phyloP scores from a whole-genome alignment of 2,329 filamentous ascomycete genomes.

The Colletotrichum chrysophilum region DNA sequence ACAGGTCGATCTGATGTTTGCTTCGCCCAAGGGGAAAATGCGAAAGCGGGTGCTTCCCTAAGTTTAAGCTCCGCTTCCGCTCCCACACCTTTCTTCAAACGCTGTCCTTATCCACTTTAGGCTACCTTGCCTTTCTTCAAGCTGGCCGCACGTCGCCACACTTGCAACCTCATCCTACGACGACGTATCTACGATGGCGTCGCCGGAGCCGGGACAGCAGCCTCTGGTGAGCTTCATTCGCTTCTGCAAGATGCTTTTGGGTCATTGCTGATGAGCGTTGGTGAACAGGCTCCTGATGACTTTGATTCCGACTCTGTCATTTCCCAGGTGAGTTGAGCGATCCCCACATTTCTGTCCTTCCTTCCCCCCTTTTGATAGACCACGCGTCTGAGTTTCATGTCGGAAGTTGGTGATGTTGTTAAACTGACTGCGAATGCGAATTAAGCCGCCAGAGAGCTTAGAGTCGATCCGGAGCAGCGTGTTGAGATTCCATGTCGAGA shows the following conservation, averaged over 20 bases:
- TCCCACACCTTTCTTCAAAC: not conserved
- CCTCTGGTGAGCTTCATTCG: not conserved
- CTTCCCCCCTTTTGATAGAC: not conserved
- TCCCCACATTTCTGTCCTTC: not conserved
- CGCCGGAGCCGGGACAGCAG: not conserved
- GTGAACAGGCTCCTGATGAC: not conserved
- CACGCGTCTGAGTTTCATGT: slow-evolving; percentile 1
- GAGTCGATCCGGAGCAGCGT: slow-evolving; percentile 19
- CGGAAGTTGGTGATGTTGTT: too few relatives aligned
- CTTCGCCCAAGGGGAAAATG: not conserved
- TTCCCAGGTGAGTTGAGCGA: not conserved
- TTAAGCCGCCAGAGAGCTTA: not conserved
- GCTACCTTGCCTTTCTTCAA: not conserved
- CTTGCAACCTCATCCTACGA: not conserved
- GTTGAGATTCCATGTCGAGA: slow-evolving; percentile 14
- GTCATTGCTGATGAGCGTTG: not conserved
- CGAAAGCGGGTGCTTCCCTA: not conserved
- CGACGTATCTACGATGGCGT: not conserved
- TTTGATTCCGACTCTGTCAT: slow-evolving; percentile 16
- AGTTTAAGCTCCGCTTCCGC: not conserved
- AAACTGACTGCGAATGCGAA: not conserved
- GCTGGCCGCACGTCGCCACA: not conserved
- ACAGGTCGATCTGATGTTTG: not conserved
- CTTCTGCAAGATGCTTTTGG: not conserved
- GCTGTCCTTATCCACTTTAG: not conserved